Evolutionary conservation across 176 grass and related monocot species (phyloP).

Genomic region (Musa acuminata): DNA sequence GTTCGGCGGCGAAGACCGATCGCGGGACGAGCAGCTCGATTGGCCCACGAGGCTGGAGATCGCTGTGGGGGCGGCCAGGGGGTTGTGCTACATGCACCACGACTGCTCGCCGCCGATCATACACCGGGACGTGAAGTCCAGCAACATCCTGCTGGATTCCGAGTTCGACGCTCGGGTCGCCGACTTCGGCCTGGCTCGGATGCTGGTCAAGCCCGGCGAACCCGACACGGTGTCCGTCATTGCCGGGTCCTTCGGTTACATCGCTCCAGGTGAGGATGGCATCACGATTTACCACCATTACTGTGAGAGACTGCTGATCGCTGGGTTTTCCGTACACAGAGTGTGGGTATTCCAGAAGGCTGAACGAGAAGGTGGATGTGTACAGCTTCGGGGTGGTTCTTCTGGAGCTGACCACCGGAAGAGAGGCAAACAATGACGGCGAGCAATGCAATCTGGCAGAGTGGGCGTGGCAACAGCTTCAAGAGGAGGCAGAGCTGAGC

Average conservation of each 20-base stretch:
- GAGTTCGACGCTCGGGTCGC: too few relatives aligned
- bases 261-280: conserved; percentile 52
- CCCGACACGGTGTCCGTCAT: conserved; percentile 46
- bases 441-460: conserved; percentile 57
- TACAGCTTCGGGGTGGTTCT: conserved; percentile 87
- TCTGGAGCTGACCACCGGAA: conserved; percentile 55
- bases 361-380: conserved; percentile 78
- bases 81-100: too few relatives aligned
- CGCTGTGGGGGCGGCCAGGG: too few relatives aligned
- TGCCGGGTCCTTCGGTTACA: conserved; percentile 72
- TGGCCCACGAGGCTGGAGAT: too few relatives aligned
- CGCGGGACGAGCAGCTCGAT: too few relatives aligned
- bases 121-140: too few relatives aligned
- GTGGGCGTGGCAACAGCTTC: conserved; percentile 55
- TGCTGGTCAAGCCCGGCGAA: too few relatives aligned
- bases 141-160: too few relatives aligned
- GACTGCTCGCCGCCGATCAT: too few relatives aligned
- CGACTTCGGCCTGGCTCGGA: too few relatives aligned
- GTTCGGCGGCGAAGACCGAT: conserved; percentile 18
- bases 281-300: too few relatives aligned
- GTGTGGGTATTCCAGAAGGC: conserved; percentile 39
- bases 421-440: conserved; percentile 31
- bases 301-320: too few relatives aligned
- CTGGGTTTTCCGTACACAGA: conserved; percentile 25
- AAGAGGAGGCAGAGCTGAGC: conserved; percentile 25